Conservation (phyloP, 2,329 filamentous ascomycete species). For the Macrophomina tecta region DNA sequence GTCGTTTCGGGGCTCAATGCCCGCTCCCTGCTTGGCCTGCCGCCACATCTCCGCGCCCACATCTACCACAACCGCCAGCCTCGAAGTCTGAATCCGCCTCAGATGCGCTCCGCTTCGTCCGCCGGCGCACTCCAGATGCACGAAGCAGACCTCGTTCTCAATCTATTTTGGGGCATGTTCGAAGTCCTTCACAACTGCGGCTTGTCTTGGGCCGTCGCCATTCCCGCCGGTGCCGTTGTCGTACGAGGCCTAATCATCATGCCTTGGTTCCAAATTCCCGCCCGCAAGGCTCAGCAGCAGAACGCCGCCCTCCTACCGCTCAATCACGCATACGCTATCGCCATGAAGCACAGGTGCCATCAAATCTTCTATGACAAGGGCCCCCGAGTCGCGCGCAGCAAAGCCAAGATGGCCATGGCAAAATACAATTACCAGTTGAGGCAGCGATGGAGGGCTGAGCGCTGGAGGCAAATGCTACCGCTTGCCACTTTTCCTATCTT, state of each 20-base stretch:
- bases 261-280: conserved; percentile 53
- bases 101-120: conserved; percentile 40
- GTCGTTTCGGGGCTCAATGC: conserved; percentile 34
- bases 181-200: conserved; percentile 58
- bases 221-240: conserved; percentile 61
- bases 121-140: conserved; percentile 48
- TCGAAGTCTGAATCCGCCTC: conserved; percentile 30
- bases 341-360: conserved; percentile 1
- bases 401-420: background rate
- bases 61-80: conserved; percentile 41
- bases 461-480: conserved; percentile 11
- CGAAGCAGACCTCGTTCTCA: background rate
- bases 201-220: conserved; percentile 61
- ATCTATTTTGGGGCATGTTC: conserved; percentile 34
- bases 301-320: conserved; percentile 51
- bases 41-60: conserved; percentile 39
- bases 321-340: background rate
- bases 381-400: background rate
- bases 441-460: conserved; percentile 15
- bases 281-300: conserved; percentile 47
- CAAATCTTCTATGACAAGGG: background rate
- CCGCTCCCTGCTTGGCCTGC: conserved; percentile 35
- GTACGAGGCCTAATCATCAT: conserved; percentile 56
- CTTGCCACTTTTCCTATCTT: conserved; percentile 43
- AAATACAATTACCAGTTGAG: background rate